A percentile compares a stretch with the other conserved stretches of the same genome.
phyloP scores from a whole-genome alignment of 352 stramenopile genomes.

The Phytopythium oedochilum region DNA sequence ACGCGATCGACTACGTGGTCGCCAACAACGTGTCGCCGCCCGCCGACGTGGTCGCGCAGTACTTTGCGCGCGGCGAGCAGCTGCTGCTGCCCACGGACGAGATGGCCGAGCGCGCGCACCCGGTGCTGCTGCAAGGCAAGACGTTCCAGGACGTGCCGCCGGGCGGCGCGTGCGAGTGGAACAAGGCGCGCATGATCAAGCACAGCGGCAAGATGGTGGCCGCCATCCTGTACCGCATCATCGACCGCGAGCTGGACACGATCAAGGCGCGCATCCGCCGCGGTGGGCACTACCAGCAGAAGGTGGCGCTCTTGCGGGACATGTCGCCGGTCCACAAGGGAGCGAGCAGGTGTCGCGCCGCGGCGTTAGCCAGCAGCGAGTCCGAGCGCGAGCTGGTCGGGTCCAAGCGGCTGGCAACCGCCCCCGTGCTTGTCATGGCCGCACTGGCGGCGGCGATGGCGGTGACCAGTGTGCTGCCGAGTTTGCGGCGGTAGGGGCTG shows the following conservation, averaged over 20 bases:
- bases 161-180: slow-evolving; percentile 43
- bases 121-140: slow-evolving; percentile 70
- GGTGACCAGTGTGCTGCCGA: neutral
- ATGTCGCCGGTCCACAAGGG: neutral
- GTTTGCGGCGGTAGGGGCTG: neutral
- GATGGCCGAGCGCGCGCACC: slow-evolving; percentile 47
- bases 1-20: slow-evolving; percentile 84
- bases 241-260: slow-evolving; percentile 72
- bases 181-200: slow-evolving; percentile 85
- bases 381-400: neutral
- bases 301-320: slow-evolving; percentile 5
- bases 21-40: slow-evolving; percentile 70
- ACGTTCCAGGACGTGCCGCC: slow-evolving; percentile 61
- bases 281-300: slow-evolving; percentile 8
- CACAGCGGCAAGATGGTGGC: slow-evolving; percentile 72
- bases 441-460: neutral
- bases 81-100: slow-evolving; percentile 63
- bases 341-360: neutral
- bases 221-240: slow-evolving; percentile 83
- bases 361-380: too few relatives aligned
- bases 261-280: slow-evolving; percentile 6
- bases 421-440: neutral
- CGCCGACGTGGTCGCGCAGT: slow-evolving; percentile 46
- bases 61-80: slow-evolving; percentile 69
- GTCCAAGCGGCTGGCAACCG: neutral